Percentiles rank a stretch among this genome's conserved stretches.
Evolutionary conservation across 352 stramenopile species (phyloP).

Genomic region (Globisporangium paddicum): DNA sequence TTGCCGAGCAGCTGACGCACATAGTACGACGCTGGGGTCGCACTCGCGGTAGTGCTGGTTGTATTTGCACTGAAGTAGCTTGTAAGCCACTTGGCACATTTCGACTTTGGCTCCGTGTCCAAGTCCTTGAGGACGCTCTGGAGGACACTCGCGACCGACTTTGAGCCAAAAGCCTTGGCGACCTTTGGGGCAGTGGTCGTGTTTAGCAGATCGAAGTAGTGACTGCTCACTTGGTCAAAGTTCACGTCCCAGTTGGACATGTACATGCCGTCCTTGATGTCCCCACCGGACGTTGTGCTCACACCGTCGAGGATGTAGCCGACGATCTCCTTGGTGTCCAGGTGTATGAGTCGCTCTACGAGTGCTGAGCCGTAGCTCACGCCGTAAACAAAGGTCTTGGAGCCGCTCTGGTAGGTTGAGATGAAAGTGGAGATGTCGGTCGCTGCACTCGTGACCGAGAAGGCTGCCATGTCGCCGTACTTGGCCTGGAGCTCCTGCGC

Average conservation of each 20-base stretch:
- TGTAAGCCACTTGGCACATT: slow-evolving; percentile 14
- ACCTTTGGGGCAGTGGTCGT: not conserved
- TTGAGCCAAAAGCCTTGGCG: not conserved
- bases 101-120: slow-evolving; percentile 21
- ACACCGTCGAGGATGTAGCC: slow-evolving; percentile 54
- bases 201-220: not conserved
- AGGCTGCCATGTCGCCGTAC: slow-evolving; percentile 26
- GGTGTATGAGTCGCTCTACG: slow-evolving; percentile 47
- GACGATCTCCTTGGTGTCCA: slow-evolving; percentile 27
- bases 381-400: slow-evolving; percentile 27
- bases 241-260: slow-evolving; percentile 18
- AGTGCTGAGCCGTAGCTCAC: slow-evolving; percentile 55
- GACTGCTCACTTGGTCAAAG: slow-evolving; percentile 20
- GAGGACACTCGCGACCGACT: slow-evolving; percentile 9
- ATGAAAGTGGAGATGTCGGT: slow-evolving; percentile 24
- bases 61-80: not conserved
- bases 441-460: slow-evolving; percentile 47
- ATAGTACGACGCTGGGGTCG: slow-evolving; percentile 16
- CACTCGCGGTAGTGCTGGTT: no score
- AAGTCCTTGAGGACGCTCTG: slow-evolving; percentile 18
- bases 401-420: slow-evolving; percentile 9
- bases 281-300: slow-evolving; percentile 21
- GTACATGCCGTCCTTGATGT: not conserved
- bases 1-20: slow-evolving; percentile 22
- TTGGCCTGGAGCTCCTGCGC: slow-evolving; percentile 25